Conservation (phyloP, 2,329 filamentous ascomycete genomes). For the Stagonosporopsis cucurbitacearum region DNA sequence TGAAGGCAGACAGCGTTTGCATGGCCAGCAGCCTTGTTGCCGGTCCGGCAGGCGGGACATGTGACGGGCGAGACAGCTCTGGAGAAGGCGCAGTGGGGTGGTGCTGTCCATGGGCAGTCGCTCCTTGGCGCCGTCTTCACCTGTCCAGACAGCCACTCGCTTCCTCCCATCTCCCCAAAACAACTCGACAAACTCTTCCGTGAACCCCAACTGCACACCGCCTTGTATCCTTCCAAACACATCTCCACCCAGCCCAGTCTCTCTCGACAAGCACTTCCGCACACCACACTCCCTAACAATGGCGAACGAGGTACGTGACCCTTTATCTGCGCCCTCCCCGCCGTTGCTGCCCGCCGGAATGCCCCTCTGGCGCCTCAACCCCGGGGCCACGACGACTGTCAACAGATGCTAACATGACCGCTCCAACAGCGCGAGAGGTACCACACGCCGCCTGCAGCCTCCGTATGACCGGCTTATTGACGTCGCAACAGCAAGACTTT, state of each 20-base stretch:
- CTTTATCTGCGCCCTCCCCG: conserved; percentile 46
- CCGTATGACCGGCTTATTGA: conserved; percentile 33
- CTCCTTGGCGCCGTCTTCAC: conserved; percentile 24
- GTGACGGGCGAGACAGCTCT: conserved; percentile 25
- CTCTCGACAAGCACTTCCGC: conserved; percentile 23
- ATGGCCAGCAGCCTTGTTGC: conserved; percentile 9
- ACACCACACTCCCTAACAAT: conserved; percentile 53
- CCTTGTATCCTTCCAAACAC: conserved; percentile 34
- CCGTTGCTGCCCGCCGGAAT: conserved; percentile 46
- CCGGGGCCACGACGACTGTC: conserved; percentile 36
- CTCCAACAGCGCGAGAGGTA: conserved; percentile 58
- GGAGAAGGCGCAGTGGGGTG: conserved; percentile 34
- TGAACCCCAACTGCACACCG: conserved; percentile 33
- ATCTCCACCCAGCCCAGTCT: conserved; percentile 29
- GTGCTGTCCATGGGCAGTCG: conserved; percentile 29
- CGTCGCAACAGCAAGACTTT: conserved; percentile 76
- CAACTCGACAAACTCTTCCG: conserved; percentile 33
- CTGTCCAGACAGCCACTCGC: conserved; percentile 35
- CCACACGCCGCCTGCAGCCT: conserved; percentile 25
- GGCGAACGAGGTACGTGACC: conserved; percentile 67
- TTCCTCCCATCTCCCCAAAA: conserved; percentile 35
- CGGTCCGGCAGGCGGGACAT: conserved; percentile 17
- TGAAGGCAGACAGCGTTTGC: background rate
- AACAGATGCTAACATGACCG: conserved; percentile 47
- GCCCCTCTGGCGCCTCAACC: conserved; percentile 50